Percentiles rank a stretch among this genome's conserved stretches.
phyloP scores from a whole-genome alignment of 1,284 basidiomycete species.

The Athelia sp. region DNA sequence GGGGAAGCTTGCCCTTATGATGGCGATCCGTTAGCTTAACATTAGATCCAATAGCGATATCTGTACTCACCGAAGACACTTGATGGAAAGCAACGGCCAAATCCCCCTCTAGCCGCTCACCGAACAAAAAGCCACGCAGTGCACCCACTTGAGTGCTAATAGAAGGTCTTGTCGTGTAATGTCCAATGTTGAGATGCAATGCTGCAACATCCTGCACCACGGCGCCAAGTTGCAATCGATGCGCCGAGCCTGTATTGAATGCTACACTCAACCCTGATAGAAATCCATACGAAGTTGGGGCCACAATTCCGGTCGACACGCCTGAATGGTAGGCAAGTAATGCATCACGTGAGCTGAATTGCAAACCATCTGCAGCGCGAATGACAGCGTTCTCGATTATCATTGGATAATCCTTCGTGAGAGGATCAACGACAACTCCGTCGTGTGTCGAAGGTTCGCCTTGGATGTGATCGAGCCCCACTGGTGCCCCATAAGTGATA shows the following conservation, averaged over 20 bases:
- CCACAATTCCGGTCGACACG: conserved; percentile 61
- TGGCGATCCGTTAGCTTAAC: neutral
- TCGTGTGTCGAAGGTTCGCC: conserved; percentile 67
- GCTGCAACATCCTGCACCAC: conserved; percentile 68
- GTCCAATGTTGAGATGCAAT: conserved; percentile 62
- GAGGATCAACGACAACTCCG: conserved; percentile 50
- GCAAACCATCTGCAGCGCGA: conserved; percentile 69
- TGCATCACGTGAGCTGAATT: conserved; percentile 65
- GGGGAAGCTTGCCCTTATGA: conserved; percentile 38
- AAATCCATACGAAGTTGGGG: conserved; percentile 51
- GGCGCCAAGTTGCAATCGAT: conserved; percentile 63
- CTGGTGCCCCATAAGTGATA: conserved; percentile 52
- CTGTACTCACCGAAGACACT: conserved; percentile 41
- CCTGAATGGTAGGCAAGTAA: conserved; percentile 66
- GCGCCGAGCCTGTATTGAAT: conserved; percentile 59
- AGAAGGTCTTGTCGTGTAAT: conserved; percentile 34
- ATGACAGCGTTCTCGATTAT: conserved; percentile 53
- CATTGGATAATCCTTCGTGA: conserved; percentile 34
- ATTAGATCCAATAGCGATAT: conserved; percentile 8
- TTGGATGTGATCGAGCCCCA: conserved; percentile 59
- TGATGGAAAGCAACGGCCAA: conserved; percentile 40
- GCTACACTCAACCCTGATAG: conserved; percentile 62
- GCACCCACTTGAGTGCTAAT: conserved; percentile 68
- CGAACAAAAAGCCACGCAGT: conserved; percentile 45
- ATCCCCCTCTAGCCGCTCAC: conserved; percentile 35